Percentiles rank a stretch among this genome's conserved stretches.
Conservation (phyloP, 2,329 filamentous ascomycete species). For the Nothopassalora personata region DNA sequence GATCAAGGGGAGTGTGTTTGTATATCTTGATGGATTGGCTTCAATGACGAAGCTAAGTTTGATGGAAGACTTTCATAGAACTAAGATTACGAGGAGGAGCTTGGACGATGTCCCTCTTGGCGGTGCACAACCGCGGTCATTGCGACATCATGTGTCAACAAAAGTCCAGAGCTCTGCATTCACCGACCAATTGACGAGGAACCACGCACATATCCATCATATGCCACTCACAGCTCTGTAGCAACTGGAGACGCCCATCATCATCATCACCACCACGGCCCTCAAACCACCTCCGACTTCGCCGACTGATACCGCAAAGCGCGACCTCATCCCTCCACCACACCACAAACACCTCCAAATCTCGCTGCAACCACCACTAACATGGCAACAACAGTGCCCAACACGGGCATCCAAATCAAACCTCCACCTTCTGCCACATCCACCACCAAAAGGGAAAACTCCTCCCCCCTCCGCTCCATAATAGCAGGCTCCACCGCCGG, state of each 20-base stretch:
- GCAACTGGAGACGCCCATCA: background rate
- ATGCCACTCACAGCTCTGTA: background rate
- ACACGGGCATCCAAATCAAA: slow-evolving; percentile 16
- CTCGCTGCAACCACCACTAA: slow-evolving; percentile 6
- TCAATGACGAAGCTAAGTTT: background rate
- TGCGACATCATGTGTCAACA: background rate
- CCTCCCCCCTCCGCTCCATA: slow-evolving; percentile 81
- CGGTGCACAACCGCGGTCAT: background rate
- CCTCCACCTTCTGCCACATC: slow-evolving; percentile 5
- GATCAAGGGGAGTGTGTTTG: background rate
- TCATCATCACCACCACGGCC: background rate
- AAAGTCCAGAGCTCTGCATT: background rate
- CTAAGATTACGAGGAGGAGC: background rate
- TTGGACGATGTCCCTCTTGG: background rate
- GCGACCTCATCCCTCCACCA: background rate
- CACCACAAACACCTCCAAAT: background rate
- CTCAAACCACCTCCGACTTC: background rate
- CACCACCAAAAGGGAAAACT: slow-evolving; percentile 41
- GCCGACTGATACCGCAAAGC: background rate
- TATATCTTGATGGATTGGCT: background rate
- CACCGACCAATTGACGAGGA: background rate
- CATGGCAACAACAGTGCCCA: slow-evolving; percentile 21
- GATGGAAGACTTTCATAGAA: background rate
- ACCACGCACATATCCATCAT: background rate
- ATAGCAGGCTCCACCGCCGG: slow-evolving; percentile 90